phyloP scores from a whole-genome alignment of 352 stramenopile species.

The Phytophthora idaei region DNA sequence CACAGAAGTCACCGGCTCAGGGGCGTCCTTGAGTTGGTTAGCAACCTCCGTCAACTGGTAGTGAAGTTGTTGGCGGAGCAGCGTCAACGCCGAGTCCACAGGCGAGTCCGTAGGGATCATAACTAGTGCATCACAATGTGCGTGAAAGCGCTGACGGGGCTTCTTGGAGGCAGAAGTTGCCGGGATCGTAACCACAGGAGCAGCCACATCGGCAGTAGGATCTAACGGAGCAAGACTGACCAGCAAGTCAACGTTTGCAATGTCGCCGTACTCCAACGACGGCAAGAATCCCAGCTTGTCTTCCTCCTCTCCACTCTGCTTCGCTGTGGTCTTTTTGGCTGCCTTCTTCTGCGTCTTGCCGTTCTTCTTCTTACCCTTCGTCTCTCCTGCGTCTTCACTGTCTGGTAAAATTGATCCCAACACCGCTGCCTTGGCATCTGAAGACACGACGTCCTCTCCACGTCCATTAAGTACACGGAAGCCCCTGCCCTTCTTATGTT shows the following conservation, averaged over 20 bases:
- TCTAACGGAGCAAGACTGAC: constrained; percentile 38
- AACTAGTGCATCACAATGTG: constrained; percentile 50
- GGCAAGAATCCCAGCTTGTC: constrained; percentile 23
- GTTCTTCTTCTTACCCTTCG: constrained; percentile 32
- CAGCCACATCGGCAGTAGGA: constrained; percentile 1
- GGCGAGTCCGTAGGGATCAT: constrained; percentile 39
- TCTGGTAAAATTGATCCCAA: constrained; percentile 21
- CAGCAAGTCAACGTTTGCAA: constrained; percentile 56
- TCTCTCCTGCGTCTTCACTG: constrained; percentile 14
- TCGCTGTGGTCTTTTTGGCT: constrained; percentile 39
- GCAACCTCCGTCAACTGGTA: constrained; percentile 37
- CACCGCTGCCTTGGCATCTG: constrained; percentile 4
- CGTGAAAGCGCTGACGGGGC: constrained; percentile 15
- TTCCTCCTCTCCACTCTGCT: constrained; percentile 25
- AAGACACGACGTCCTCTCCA: constrained; percentile 32
- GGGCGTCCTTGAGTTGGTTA: constrained; percentile 19
- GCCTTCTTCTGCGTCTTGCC: constrained; percentile 42
- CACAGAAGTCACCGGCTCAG: constrained; percentile 17
- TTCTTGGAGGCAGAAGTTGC: constrained; percentile 15
- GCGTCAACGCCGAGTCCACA: constrained; percentile 7
- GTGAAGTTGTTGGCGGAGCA: constrained; percentile 35
- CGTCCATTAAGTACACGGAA: constrained; percentile 39
- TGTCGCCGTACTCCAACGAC: constrained; percentile 66
- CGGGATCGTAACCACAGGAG: constrained; percentile 50
- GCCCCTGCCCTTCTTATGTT: constrained; percentile 25